Base-by-base conservation (phyloP, 805 yeast genomes). In the Candida railenensis region DNA sequence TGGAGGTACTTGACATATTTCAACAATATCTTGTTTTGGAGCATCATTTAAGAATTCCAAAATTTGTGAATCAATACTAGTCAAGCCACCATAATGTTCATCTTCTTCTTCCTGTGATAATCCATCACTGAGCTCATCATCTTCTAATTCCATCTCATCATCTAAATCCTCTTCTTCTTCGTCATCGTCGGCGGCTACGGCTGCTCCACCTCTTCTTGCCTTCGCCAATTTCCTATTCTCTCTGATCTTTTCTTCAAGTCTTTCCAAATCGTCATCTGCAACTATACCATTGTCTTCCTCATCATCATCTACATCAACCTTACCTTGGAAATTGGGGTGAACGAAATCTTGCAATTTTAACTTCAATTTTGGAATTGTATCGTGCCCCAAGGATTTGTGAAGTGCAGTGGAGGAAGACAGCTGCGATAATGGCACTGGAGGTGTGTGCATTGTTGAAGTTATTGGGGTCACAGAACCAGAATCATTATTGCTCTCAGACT, bases 41-140 rank as follows among this genome's bases (percentile, higher is more conserved):
- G 96, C 92, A 11, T 81, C 78, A 64, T 94, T 94, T 52, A 92
- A 73, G 55, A 94, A 90, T 39, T 82, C 79, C 40, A 91, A 67
- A 21, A 89, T 80, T 48, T 88, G 82, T 14, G 73, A 73, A 56
- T 85, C 91, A 52, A 85, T 82, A 3, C 72, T 57, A 2, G 77
- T 72, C 28, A 69, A 51, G 0, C 77, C 76, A 37, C 40, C 37
- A 44, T 68, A 72, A 11, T 52, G 59, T 22, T 57, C 63, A 25
- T 58, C 66, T 40, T 66, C 70, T 8, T 67, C 77, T 42, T 73
- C 80, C 33, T 70, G 78, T 16, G 80, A 81, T 56, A 73, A 63
- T 16, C 73, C 81, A 46, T 70, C 76, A 49, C 80, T 82, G 34
- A 63, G 65, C 36, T 60, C 75, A 51, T 74, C 80, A 30, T 71